Percentiles rank a stretch among this genome's conserved stretches.
Conservation (phyloP, 495 filamentous ascomycete species). For the Endocarpon pusillum region DNA sequence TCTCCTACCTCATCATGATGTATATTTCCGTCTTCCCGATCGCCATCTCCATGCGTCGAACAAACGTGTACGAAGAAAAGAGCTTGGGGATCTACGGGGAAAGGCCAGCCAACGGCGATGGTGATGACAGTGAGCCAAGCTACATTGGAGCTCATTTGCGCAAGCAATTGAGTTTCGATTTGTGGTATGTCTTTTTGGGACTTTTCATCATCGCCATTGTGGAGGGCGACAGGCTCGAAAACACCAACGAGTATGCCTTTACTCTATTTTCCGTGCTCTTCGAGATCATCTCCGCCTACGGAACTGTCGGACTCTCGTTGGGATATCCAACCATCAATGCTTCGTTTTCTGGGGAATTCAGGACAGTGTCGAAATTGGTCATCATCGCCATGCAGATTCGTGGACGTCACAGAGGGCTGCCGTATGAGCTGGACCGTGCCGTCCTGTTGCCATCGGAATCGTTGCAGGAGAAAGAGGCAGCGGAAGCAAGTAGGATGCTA, state of each 20-base stretch:
- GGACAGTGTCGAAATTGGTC: constrained; percentile 60
- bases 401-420: constrained; percentile 75
- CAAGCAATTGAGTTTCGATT: constrained; percentile 77
- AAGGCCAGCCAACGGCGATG: constrained; percentile 23
- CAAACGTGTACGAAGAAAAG: constrained; percentile 93
- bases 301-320: constrained; percentile 73
- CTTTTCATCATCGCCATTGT: constrained; percentile 75
- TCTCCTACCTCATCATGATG: constrained; percentile 97
- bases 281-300: constrained; percentile 75
- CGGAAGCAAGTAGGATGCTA: constrained; percentile 30
- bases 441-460: constrained; percentile 59
- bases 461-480: constrained; percentile 43
- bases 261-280: constrained; percentile 67
- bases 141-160: constrained; percentile 82
- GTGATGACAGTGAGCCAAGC: constrained; percentile 39
- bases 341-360: constrained; percentile 60
- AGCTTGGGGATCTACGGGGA: constrained; percentile 63
- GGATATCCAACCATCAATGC: constrained; percentile 55
- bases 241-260: constrained; percentile 37
- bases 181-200: constrained; percentile 87
- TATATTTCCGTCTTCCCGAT: constrained; percentile 96
- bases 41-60: constrained; percentile 80
- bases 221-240: constrained; percentile 49
- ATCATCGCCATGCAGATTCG: constrained; percentile 79
- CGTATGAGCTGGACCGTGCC: constrained; percentile 77